Evolutionary conservation across 2,329 filamentous ascomycete species (phyloP), one percentile per base, ranked within the genome.

Genomic region (Alternaria gaisen): DNA sequence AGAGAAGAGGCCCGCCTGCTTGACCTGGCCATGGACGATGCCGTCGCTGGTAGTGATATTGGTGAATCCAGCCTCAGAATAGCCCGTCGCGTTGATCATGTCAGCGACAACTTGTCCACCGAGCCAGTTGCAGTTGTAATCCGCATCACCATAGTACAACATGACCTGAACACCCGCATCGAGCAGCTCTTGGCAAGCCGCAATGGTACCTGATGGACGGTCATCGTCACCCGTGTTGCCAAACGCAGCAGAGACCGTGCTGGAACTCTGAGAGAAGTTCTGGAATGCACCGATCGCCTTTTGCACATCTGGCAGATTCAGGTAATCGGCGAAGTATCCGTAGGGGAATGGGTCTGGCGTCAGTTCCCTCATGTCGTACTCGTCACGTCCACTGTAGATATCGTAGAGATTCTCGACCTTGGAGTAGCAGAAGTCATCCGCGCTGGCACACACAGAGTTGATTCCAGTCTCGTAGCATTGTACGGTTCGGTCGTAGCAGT

Each of bases 301-400:
- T 65, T 86, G 86, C 1, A 88, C 82, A 11, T 78, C 71, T 0
- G 83, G 77, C 2, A 80, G 81, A 74, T 90, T 89, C 32, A 90
- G 81, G 70, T 88, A 90, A n/a, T 82, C 77, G 12, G 78, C 73
- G 65, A 84, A 89, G 74, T 84, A 86, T 0, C 70, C 68, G 64
- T 85, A 84, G 0, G 87, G 87, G 71, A 89, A 89, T 0, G 86
- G 86, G 69, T 88, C 85, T 0, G 84, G 83, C 0, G 63, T 69
- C 6, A 87, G 76, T 61, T 88, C 83, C 36, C 87, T 82, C 67
- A 88, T 82, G 65, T 90, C 87, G 72, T 88, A 88, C 67, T 87
- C 83, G 73, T 88, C 85, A 38, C 87, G 81, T 2, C 80, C 80
- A 0, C 83, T 77, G 62, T 84, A 82, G n/a, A 75, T 72, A 68